Conservation (phyloP, 768 basidiomycete genomes). For the Mycena amicta region DNA sequence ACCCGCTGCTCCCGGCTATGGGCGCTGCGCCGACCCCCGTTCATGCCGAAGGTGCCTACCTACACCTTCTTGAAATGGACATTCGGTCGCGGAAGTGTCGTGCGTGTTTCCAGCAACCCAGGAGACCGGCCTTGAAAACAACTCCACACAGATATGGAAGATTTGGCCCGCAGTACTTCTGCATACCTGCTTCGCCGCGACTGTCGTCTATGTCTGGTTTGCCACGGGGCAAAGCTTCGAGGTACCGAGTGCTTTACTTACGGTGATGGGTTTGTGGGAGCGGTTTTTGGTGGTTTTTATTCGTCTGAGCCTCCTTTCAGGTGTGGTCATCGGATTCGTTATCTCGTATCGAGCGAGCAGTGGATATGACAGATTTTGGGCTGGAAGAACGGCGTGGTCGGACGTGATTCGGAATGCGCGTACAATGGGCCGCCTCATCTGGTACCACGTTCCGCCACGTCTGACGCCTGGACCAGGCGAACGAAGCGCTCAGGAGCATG, state of each 20-base stretch:
- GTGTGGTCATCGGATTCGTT: conserved; percentile 64
- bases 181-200: conserved; percentile 55
- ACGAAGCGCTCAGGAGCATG: conserved; percentile 42
- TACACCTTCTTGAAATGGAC: conserved; percentile 22
- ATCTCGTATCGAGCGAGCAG: conserved; percentile 65
- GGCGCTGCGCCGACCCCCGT: not conserved
- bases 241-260: conserved; percentile 11
- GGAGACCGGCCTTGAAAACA: not conserved
- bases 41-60: conserved; percentile 16
- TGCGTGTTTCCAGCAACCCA: not conserved
- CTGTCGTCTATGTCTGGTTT: not conserved
- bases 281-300: no score
- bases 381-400: conserved; percentile 57
- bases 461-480: conserved; percentile 28
- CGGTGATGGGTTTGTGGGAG: no score
- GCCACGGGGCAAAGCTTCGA: conserved; percentile 4
- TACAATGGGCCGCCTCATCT: conserved; percentile 54
- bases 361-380: conserved; percentile 67
- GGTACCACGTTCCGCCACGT: conserved; percentile 57
- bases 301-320: no score
- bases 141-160: conserved; percentile 47
- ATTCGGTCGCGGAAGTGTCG: conserved; percentile 16
- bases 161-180: conserved; percentile 69
- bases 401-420: conserved; percentile 56
- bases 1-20: conserved; percentile 15